Evolutionary conservation across 1,284 basidiomycete species (phyloP).

Genomic region (Puccinia horiana): DNA sequence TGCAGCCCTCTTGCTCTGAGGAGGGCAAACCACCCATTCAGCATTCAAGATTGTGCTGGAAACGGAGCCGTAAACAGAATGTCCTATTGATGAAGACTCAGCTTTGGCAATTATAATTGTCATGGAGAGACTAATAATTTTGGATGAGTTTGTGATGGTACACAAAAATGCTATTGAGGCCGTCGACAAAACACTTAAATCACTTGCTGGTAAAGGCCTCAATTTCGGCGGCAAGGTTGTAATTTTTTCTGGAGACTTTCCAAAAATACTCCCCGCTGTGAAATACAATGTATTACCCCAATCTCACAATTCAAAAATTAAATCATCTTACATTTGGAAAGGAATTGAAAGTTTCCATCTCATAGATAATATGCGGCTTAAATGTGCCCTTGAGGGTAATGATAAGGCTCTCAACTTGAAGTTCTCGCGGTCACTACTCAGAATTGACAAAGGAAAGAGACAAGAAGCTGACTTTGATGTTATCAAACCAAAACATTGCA

Average conservation of each 20-base stretch:
- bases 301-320: not conserved
- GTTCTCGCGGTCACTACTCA: no score
- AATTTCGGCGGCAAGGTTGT: not conserved
- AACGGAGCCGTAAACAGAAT: no score
- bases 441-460: no score
- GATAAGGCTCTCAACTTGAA: not conserved
- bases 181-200: no score
- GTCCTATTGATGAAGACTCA: not conserved
- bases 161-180: not conserved
- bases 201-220: not conserved
- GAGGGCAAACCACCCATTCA: slow-evolving; percentile 62
- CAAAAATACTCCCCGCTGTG: no score
- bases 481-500: no score
- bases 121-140: not conserved
- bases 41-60: slow-evolving; percentile 61
- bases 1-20: slow-evolving; percentile 60
- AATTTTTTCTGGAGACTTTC: not conserved
- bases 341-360: no score
- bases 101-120: not conserved
- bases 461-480: no score
- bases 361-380: no score
- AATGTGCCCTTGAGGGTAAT: not conserved
- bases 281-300: no score
- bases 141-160: not conserved
- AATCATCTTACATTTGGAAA: not conserved